These are phyloP conservation scores for Taxillus chinensis DNA, from an alignment of 164 flowering plant species.

Conservation along the genomic window DNA sequence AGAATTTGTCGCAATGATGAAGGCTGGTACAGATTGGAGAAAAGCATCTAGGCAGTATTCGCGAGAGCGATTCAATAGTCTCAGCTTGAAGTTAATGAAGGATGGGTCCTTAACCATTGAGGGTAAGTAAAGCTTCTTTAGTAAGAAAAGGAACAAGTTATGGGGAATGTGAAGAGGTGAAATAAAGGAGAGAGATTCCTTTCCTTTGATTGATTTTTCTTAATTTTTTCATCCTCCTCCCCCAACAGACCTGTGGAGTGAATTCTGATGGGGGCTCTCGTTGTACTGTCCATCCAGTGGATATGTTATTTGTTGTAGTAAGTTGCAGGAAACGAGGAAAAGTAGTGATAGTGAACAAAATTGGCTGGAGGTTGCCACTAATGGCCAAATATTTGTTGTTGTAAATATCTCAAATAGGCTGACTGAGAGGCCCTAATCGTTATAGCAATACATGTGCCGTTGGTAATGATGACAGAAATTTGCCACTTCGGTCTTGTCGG, in stretches of 20 bases:
- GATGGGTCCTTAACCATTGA: slow-evolving; percentile 22
- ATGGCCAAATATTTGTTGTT: slow-evolving; percentile 6
- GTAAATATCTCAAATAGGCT: slow-evolving; percentile 11
- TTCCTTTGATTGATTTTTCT: neutral
- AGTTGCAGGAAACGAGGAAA: slow-evolving; percentile 3
- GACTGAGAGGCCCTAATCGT: no score
- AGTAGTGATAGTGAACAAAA: slow-evolving; percentile 2
- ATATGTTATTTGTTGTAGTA: slow-evolving; percentile 2
- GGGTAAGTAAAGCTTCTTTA: slow-evolving; percentile 11
- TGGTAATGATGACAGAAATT: no score
- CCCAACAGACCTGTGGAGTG: slow-evolving; percentile 3
- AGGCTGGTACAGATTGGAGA: slow-evolving; percentile 33
- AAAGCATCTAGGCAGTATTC: slow-evolving; percentile 29
- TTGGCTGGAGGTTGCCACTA: neutral
- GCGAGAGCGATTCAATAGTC: slow-evolving; percentile 26
- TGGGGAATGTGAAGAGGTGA: neutral
- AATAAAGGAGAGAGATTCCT: neutral
- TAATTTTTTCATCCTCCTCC: slow-evolving; percentile 2
- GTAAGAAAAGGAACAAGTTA: neutral
- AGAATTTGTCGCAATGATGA: slow-evolving; percentile 27
- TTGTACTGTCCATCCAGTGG: slow-evolving; percentile 4
- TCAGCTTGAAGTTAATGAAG: slow-evolving; percentile 15
- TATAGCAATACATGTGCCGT: no score
- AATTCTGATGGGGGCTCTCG: slow-evolving; percentile 4
- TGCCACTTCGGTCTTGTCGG: no score